Percentiles rank a stretch among this genome's conserved stretches.
Conservation (phyloP, 768 basidiomycete genomes). For the Macrolepiota fuliginosa region DNA sequence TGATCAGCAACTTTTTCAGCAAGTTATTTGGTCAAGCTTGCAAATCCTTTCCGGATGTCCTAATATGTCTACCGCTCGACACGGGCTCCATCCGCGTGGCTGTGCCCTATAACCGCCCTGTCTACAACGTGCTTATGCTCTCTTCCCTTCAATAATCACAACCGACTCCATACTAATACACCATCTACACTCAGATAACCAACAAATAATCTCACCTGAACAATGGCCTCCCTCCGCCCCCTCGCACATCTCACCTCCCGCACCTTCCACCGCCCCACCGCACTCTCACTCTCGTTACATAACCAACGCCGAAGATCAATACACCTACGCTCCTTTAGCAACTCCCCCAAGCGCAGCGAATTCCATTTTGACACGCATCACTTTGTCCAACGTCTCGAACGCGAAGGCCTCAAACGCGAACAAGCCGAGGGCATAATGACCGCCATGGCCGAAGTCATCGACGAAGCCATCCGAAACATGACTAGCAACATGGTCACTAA, state of each 20-base stretch:
- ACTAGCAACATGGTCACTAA: constrained; percentile 95
- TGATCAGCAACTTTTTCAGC: constrained; percentile 1
- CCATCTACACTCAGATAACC: neutral
- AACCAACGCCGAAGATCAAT: constrained; percentile 1
- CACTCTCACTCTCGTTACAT: constrained; percentile 7
- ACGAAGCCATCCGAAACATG: constrained; percentile 96
- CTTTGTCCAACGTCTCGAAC: constrained; percentile 87
- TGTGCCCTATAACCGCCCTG: neutral
- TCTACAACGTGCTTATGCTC: neutral
- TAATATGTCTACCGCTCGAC: neutral
- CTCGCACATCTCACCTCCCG: neutral
- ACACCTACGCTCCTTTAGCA: constrained; percentile 27
- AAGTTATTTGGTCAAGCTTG: constrained; percentile 8
- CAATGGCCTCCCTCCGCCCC: neutral
- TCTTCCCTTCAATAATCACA: neutral
- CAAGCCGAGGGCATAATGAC: constrained; percentile 98
- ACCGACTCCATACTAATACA: neutral
- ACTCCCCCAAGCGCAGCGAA: constrained; percentile 29
- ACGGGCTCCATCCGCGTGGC: neutral
- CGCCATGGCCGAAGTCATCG: constrained; percentile 95
- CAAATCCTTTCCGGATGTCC: neutral
- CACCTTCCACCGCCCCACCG: neutral
- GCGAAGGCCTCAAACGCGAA: constrained; percentile 82
- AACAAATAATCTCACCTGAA: neutral
- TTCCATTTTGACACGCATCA: constrained; percentile 97